Conservation (phyloP, 495 filamentous ascomycete genomes). For the Xylona heveae region DNA sequence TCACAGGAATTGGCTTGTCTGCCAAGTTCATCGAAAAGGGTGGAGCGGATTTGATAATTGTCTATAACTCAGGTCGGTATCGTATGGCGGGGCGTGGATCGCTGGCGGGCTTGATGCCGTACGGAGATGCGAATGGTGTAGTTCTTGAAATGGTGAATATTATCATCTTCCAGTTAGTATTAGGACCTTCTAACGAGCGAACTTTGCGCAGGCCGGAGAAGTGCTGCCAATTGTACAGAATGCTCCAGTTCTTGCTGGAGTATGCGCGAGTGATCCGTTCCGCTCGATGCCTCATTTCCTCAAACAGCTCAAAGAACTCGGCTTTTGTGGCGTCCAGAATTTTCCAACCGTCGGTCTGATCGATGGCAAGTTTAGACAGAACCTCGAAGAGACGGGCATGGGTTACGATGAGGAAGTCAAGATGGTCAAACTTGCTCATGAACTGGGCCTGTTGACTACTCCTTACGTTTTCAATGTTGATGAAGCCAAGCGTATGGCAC, state of each 20-base stretch:
- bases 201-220: slow-evolving; percentile 24
- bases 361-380: slow-evolving; percentile 40
- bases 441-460: slow-evolving; percentile 38
- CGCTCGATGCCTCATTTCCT: slow-evolving; percentile 34
- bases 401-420: slow-evolving; percentile 40
- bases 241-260: slow-evolving; percentile 41
- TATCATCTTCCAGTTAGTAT: neutral
- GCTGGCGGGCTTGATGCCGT: slow-evolving; percentile 50
- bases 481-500: slow-evolving; percentile 35
- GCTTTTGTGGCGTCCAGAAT: slow-evolving; percentile 49
- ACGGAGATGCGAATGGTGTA: slow-evolving; percentile 47
- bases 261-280: slow-evolving; percentile 48
- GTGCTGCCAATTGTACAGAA: slow-evolving; percentile 35
- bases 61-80: slow-evolving; percentile 55
- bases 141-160: slow-evolving; percentile 42
- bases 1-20: slow-evolving; percentile 39
- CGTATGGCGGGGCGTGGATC: slow-evolving; percentile 53
- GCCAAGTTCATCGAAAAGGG: slow-evolving; percentile 48
- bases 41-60: slow-evolving; percentile 43
- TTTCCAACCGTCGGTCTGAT: slow-evolving; percentile 54
- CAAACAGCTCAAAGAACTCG: slow-evolving; percentile 29
- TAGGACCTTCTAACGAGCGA: slow-evolving; percentile 1
- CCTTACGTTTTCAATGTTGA: slow-evolving; percentile 45
- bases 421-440: slow-evolving; percentile 32
- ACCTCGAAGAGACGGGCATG: slow-evolving; percentile 55